Conservation (phyloP, 805 yeast species). For the Yarrowia yakushimensis region DNA sequence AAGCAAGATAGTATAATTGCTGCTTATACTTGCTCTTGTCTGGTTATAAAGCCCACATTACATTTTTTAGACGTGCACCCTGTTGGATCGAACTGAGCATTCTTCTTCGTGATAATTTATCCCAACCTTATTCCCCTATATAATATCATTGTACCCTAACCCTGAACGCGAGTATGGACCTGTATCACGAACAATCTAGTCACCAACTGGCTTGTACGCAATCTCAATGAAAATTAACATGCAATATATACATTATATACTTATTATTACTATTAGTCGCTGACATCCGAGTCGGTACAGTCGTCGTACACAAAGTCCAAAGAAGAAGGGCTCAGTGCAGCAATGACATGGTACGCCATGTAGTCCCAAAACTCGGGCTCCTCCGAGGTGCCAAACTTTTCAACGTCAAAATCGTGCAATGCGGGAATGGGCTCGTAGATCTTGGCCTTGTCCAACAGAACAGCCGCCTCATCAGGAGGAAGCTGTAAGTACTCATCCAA, state of each 20-base stretch:
- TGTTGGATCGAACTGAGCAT: background rate
- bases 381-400: slow-evolving; percentile 3
- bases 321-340: background rate
- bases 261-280: background rate
- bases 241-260: slow-evolving; percentile 21
- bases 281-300: slow-evolving; percentile 6
- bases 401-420: slow-evolving; percentile 29
- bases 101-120: background rate
- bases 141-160: too few species aligned
- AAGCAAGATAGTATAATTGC: too few species aligned
- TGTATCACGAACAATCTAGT: too few species aligned
- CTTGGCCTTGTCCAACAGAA: background rate
- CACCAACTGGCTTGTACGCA: too few species aligned
- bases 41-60: too few species aligned
- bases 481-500: slow-evolving; percentile 24
- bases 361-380: slow-evolving; percentile 9
- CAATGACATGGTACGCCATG: slow-evolving; percentile 21
- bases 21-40: too few species aligned
- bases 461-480: slow-evolving; percentile 19
- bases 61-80: background rate
- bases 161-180: too few species aligned
- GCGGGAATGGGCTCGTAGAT: slow-evolving; percentile 21
- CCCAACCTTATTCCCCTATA: background rate
- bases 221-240: background rate
- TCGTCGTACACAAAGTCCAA: slow-evolving; percentile 16